Conservation (phyloP, 495 filamentous ascomycete genomes). For the Penicillium argentinense region DNA sequence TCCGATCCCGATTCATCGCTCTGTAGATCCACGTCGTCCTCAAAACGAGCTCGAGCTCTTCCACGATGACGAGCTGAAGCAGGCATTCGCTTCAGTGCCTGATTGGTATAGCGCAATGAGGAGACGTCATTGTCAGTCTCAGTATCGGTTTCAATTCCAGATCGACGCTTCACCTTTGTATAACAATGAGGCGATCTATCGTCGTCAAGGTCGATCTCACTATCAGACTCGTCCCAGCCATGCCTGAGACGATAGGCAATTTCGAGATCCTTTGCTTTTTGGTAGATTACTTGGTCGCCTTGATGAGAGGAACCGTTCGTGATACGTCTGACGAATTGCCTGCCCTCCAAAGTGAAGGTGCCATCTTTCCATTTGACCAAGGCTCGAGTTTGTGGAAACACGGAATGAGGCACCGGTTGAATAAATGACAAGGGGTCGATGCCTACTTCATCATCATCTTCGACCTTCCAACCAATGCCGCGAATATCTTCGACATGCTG, state of each 20-base stretch:
- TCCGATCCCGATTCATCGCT: no score
- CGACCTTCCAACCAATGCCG: constrained; percentile 24
- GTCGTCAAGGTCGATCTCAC: constrained; percentile 3
- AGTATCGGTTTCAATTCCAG: not conserved
- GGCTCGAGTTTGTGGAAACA: constrained; percentile 22
- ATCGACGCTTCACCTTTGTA: not conserved
- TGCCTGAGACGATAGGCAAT: constrained; percentile 4
- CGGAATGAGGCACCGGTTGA: constrained; percentile 4
- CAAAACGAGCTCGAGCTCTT: not conserved
- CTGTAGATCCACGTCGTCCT: not conserved
- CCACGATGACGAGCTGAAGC: not conserved
- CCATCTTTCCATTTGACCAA: constrained; percentile 26
- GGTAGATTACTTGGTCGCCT: constrained; percentile 20
- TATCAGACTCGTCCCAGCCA: constrained; percentile 1
- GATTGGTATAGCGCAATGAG: not conserved
- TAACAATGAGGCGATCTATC: not conserved
- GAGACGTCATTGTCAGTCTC: not conserved
- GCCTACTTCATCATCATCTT: constrained; percentile 20
- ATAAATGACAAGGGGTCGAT: constrained; percentile 12
- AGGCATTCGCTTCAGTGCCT: no score
- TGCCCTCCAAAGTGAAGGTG: constrained; percentile 15
- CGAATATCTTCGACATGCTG: constrained; percentile 18
- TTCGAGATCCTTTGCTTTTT: constrained; percentile 22
- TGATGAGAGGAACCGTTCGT: constrained; percentile 12
- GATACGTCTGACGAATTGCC: constrained; percentile 22